Evolutionary conservation across 805 yeast species (phyloP), one percentile per base, ranked within the genome.

Genomic region (Ogataea angusta): DNA sequence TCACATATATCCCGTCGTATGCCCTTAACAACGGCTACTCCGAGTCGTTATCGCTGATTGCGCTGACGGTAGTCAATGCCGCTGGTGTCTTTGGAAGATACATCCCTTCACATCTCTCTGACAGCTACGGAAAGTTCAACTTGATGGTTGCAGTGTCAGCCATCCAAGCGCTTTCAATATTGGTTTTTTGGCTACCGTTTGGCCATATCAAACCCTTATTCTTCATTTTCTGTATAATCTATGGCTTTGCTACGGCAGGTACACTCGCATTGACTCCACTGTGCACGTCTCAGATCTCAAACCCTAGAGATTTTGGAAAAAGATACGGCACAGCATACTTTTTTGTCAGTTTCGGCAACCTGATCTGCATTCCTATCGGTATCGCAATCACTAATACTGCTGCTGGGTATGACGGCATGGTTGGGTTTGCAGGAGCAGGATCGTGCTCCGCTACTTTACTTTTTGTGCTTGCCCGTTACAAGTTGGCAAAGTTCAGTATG

Each of bases 241-340:
- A 73, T 52, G 89, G 89, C 0, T 75, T 80, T 50, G 70, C 73
- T 42, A 68, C 76, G 22, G 80, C 87, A 3, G 74, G 84, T 14
- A 76, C 83, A 5, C 63, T 85, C 30, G 72, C 85, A 0, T 53
- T 84, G 36, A 74, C 84, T 0, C 88, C 91, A 0, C 80, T 78
- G 4, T 82, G 90, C 46, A 71, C 82, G n/a, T 75, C 85, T 0
- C 74, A 75, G 33, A 76, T 85, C 21, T 75, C 82, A n/a, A 72
- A 71, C 12, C 79, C 82, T 0, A 67, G 71, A 43, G 76, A 80
- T 42, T 82, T 83, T 52, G 91, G 91, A 12, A 78, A 76, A 49
- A 61, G 83, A 21, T 85, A 80, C 52, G 90, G 91, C 0, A 73
- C 88, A 4, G 74, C 80, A 43, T 82, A 81, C 56, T 78, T 72